Conservation (phyloP, 495 filamentous ascomycete genomes). For the Jackrogersella minutella region DNA sequence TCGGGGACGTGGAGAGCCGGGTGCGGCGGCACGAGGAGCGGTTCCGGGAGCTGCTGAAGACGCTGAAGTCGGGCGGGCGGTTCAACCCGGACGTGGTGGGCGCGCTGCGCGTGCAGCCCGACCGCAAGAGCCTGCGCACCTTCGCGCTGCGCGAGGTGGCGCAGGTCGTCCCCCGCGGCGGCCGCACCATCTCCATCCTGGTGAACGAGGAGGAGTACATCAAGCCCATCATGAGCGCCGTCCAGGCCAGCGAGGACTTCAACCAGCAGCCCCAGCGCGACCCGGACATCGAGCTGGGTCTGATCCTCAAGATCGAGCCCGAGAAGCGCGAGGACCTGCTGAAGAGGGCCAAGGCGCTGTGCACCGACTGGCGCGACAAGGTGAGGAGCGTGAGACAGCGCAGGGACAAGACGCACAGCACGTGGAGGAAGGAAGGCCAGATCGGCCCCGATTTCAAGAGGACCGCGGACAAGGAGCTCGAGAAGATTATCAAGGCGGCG, state of each 20-base stretch:
- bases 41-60: constrained; percentile 69
- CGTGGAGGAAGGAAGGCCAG: constrained; percentile 68
- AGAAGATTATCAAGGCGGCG: constrained; percentile 76
- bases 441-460: constrained; percentile 69
- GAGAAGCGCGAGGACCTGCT: constrained; percentile 69
- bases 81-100: constrained; percentile 75
- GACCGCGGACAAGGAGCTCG: constrained; percentile 72
- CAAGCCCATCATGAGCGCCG: constrained; percentile 75
- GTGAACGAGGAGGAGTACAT: constrained; percentile 64
- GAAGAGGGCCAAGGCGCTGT: constrained; percentile 61
- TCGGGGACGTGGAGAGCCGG: constrained; percentile 67
- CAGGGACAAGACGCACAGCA: constrained; percentile 69
- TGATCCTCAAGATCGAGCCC: constrained; percentile 74
- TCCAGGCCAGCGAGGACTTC: constrained; percentile 67
- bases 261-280: constrained; percentile 78
- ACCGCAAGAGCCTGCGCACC: constrained; percentile 52
- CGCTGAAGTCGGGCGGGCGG: constrained; percentile 65
- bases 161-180: constrained; percentile 73
- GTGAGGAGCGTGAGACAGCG: constrained; percentile 62
- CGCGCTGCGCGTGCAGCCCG: constrained; percentile 66
- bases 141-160: constrained; percentile 75
- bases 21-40: constrained; percentile 64
- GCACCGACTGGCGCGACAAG: constrained; percentile 67
- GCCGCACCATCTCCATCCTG: constrained; percentile 71
- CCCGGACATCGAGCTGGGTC: constrained; percentile 71